A percentile compares a stretch with the other conserved stretches of the same genome.
Evolutionary conservation across 345 rosid species (phyloP).

Genomic region (Pseudoturritis turrita): DNA sequence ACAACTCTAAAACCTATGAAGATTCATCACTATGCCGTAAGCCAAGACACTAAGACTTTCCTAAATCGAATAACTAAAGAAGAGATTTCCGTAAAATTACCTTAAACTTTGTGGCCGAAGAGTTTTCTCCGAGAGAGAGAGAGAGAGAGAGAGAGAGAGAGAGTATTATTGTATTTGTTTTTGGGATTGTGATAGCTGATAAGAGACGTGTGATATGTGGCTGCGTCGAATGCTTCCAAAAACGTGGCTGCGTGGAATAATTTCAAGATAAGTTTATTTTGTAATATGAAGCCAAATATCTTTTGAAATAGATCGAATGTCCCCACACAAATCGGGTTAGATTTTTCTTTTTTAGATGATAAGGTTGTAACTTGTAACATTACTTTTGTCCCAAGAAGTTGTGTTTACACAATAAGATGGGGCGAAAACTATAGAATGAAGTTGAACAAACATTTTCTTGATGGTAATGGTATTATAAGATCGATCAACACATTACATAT

Average conservation of each 20-base stretch:
- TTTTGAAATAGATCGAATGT: background rate
- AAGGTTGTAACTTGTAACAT: slow-evolving; percentile 1
- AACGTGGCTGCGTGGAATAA: background rate
- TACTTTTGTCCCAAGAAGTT: background rate
- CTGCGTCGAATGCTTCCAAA: background rate
- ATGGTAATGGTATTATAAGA: no score
- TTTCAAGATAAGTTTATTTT: background rate
- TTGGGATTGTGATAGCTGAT: background rate
- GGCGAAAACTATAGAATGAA: no score
- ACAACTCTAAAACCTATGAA: background rate
- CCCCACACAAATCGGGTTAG: background rate
- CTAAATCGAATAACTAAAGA: background rate
- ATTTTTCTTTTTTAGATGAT: background rate
- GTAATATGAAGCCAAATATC: background rate
- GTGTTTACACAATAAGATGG: no score
- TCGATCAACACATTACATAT: no score
- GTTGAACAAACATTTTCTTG: no score
- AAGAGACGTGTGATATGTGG: background rate
- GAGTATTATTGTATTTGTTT: background rate
- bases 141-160: background rate
- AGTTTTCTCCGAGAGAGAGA: background rate
- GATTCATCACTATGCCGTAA: background rate
- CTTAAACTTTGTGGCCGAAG: background rate
- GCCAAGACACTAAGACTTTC: background rate
- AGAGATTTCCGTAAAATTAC: background rate